These are phyloP conservation scores for carrot (Daucus carota) DNA, from an alignment of 129 eudicot species.

Conservation along the genomic window DNA sequence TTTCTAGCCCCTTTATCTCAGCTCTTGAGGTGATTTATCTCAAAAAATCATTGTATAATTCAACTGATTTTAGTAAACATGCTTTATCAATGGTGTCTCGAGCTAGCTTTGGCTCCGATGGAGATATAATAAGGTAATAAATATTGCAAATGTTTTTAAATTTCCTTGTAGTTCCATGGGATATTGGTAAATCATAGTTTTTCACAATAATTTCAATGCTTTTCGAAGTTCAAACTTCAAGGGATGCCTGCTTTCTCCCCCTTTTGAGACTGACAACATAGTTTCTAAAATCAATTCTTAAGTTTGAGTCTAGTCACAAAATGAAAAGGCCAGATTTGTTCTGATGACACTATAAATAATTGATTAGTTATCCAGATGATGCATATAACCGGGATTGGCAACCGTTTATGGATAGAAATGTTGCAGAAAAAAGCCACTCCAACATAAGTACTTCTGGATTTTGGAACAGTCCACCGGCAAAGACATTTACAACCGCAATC, in stretches of 20 bases:
- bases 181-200: neutral
- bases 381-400: slow-evolving; percentile 71
- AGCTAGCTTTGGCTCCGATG: slow-evolving; percentile 39
- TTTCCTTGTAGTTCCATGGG: neutral
- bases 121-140: slow-evolving; percentile 50
- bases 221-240: neutral
- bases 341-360: slow-evolving; percentile 10
- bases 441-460: slow-evolving; percentile 47
- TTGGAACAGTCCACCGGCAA: slow-evolving; percentile 83
- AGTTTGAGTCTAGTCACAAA: neutral
- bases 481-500: slow-evolving; percentile 43
- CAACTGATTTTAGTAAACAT: slow-evolving; percentile 46
- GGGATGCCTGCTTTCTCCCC: neutral
- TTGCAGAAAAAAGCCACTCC: slow-evolving; percentile 37
- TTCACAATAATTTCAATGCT: neutral
- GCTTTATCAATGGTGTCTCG: slow-evolving; percentile 60
- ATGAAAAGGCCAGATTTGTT: neutral
- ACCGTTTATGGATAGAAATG: slow-evolving; percentile 41
- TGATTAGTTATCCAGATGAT: slow-evolving; percentile 86
- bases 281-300: neutral
- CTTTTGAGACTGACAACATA: too few relatives aligned
- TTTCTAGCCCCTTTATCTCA: slow-evolving; percentile 59
- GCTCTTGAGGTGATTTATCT: slow-evolving; percentile 51
- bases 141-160: neutral
- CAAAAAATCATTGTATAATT: slow-evolving; percentile 51